Evolutionary conservation across 495 filamentous ascomycete genomes (phyloP).

Genomic region (Penicillium roqueforti): DNA sequence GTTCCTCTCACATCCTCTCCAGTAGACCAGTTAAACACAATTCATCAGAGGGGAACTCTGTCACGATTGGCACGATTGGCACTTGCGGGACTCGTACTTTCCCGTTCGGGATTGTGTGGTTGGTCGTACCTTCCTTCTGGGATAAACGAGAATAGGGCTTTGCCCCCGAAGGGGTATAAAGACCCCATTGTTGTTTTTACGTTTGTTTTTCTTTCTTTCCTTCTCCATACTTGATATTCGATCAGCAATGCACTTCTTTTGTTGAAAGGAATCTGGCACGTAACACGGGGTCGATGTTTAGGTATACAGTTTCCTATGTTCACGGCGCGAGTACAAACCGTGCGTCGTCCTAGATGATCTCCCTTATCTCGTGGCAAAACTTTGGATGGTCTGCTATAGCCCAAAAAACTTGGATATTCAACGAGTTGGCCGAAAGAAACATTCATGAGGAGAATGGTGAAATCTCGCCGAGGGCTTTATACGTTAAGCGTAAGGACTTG

Average conservation of each 20-base stretch:
- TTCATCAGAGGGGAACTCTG: conserved; percentile 13
- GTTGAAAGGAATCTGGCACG: too few species aligned
- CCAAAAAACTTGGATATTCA: conserved; percentile 5
- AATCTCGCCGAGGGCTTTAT: conserved; percentile 1
- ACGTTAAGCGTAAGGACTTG: conserved; percentile 7
- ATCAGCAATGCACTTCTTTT: too few species aligned
- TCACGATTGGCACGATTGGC: too few species aligned
- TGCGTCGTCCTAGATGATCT: conserved; percentile 9
- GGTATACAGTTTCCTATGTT: background rate
- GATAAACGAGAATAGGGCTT: too few species aligned
- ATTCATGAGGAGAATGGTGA: conserved; percentile 1
- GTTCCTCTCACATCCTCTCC: conserved; percentile 16
- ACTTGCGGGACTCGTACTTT: too few species aligned
- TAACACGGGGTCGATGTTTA: background rate
- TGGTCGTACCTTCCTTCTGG: too few species aligned
- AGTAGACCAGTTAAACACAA: conserved; percentile 10
- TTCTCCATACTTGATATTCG: too few species aligned
- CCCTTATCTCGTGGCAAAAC: conserved; percentile 1
- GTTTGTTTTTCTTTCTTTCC: too few species aligned
- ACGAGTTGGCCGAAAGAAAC: conserved; percentile 4
- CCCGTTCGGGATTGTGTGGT: too few species aligned
- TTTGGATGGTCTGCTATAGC: conserved; percentile 5
- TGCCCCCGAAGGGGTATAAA: too few species aligned
- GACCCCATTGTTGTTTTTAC: too few species aligned
- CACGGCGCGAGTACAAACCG: background rate